These are phyloP conservation scores for Scorias spongiosa DNA, from an alignment of 2,329 filamentous ascomycete species.

Conservation along the genomic window DNA sequence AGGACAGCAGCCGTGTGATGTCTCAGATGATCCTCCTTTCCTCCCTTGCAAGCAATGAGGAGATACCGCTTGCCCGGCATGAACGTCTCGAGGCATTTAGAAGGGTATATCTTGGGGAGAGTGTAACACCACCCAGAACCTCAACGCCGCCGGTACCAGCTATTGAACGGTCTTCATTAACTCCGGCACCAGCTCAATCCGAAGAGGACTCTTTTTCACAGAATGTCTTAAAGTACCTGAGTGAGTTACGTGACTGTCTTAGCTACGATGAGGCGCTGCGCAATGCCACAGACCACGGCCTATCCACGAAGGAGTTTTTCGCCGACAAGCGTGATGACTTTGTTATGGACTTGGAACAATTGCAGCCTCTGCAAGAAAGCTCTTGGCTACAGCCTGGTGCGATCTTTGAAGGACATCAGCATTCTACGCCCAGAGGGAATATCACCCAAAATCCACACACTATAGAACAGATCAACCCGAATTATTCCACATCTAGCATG, in stretches of 20 bases:
- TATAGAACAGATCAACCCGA: constrained; percentile 19
- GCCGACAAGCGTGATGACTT: constrained; percentile 41
- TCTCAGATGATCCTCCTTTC: not conserved
- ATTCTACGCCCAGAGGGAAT: constrained; percentile 29
- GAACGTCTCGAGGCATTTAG: constrained; percentile 20
- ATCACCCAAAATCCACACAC: constrained; percentile 9
- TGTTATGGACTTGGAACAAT: constrained; percentile 37
- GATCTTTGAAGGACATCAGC: constrained; percentile 46
- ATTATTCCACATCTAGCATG: constrained; percentile 7
- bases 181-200: not conserved
- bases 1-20: constrained; percentile 1
- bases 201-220: constrained; percentile 28
- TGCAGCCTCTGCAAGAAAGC: constrained; percentile 36
- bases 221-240: constrained; percentile 46
- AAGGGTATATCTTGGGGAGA: constrained; percentile 20
- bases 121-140: constrained; percentile 14
- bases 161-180: constrained; percentile 3
- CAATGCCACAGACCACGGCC: constrained; percentile 37
- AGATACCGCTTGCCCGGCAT: constrained; percentile 2
- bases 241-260: constrained; percentile 38
- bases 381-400: constrained; percentile 49
- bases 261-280: constrained; percentile 40
- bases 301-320: constrained; percentile 38
- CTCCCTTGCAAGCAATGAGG: not conserved
- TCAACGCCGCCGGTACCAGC: constrained; percentile 11